Evolutionary conservation across 371 early-diverging fungal species (phyloP), one percentile per base, ranked within the genome.

Genomic region (Mucor velutinosus): DNA sequence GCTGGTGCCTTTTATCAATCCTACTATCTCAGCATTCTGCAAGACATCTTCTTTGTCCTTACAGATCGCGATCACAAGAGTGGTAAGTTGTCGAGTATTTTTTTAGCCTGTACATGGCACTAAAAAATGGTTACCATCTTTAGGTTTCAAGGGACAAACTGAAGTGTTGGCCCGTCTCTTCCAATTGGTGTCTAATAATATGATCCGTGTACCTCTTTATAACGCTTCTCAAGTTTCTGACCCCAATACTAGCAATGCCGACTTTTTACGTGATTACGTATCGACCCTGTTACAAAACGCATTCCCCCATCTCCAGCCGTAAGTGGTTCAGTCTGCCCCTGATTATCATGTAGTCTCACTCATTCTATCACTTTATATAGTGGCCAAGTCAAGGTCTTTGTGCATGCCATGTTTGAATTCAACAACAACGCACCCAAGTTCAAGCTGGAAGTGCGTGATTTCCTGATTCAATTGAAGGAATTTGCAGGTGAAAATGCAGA

Each of bases 11-110:
- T 99, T 76, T 97, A 92, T 83, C 94, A 94, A 73, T 82, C 89
- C 10, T 98, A 93, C 80, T 97, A 89, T 77, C 73, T 97, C 45
- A 91, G 85, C 74, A 80, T 98, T 45, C 82, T 98, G 62, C 95
- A 95, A 82, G 98, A 98, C 72, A 88, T 98, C 33, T 96, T 99
- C 77, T 97, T 90, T 70, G 98, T 99, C 4, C 84, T 99, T 58
- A 97, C 98, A 3, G 98, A 96, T 84, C 87, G 92, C 59, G 96
- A 96, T 74, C 99, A 99, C 86, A 98, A 98, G 87, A 92, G 95
- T 76, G 98, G 97, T 92, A 84, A 66, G 82, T 51, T 25, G 21
- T 23, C 11, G 21, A 12, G 11, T 12, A 41, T 45, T 32, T 45
- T 32, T 55, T 27, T 62, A 32, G 45, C 37, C 3, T 51, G 21